Evolutionary conservation across 148 eudicot genomes (phyloP).

Genomic region (Cornus suecica): DNA sequence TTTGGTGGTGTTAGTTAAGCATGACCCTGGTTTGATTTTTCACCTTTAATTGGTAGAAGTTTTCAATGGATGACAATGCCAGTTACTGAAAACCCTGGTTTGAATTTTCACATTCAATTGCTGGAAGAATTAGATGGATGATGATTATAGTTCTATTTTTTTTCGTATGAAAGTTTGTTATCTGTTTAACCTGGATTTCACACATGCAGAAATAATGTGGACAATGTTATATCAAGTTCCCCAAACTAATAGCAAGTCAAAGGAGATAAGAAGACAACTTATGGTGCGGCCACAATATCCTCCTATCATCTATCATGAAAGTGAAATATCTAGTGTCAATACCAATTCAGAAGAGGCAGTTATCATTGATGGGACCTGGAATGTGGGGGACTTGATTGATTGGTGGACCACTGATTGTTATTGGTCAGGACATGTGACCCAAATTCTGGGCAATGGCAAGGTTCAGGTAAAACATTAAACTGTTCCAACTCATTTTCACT

Average conservation of each 20-base stretch:
- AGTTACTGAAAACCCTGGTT: too few species aligned
- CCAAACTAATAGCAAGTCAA: conserved; percentile 13
- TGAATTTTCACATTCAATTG: not conserved
- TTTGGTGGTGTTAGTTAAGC: too few species aligned
- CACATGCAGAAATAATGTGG: conserved; percentile 46
- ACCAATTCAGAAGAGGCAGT: conserved; percentile 48
- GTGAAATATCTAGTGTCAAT: conserved; percentile 33
- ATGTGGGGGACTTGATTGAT: conserved; percentile 78
- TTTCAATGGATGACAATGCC: too few species aligned
- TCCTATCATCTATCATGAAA: conserved; percentile 32
- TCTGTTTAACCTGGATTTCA: not conserved
- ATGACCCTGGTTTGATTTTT: not conserved
- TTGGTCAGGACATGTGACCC: conserved; percentile 68
- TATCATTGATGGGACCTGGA: conserved; percentile 53
- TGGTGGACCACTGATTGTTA: conserved; percentile 54
- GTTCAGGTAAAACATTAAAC: conserved; percentile 48
- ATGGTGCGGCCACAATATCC: conserved; percentile 85
- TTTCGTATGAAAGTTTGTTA: not conserved
- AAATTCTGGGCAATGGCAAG: conserved; percentile 39
- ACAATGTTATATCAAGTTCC: conserved; percentile 42
- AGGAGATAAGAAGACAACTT: conserved; percentile 33
- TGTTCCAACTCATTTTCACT: not conserved
- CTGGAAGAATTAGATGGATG: not conserved
- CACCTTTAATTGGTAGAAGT: too few species aligned
- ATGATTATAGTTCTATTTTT: not conserved